Percentiles rank a stretch among this genome's conserved stretches.
phyloP scores from a whole-genome alignment of 768 basidiomycete genomes.

The Suillus spraguei region DNA sequence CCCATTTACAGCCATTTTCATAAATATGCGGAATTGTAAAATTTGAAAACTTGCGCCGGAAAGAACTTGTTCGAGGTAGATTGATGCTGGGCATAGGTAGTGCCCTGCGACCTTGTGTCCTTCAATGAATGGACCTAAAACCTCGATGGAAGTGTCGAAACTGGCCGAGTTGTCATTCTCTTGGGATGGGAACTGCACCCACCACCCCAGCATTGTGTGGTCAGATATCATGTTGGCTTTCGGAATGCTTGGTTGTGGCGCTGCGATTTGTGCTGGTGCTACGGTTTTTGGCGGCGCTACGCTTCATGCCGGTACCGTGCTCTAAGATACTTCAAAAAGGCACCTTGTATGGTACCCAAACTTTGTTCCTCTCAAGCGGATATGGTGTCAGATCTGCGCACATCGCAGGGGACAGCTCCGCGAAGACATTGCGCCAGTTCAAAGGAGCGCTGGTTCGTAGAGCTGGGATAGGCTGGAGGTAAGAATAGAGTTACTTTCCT shows the following conservation, averaged over 20 bases:
- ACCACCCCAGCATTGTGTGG: constrained; percentile 42
- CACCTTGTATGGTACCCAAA: constrained; percentile 57
- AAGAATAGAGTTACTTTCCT: constrained; percentile 45
- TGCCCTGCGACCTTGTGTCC: constrained; percentile 61
- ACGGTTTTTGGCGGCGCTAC: neutral
- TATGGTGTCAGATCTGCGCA: constrained; percentile 64
- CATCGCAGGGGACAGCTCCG: constrained; percentile 41
- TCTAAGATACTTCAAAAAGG: constrained; percentile 4
- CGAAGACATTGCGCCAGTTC: constrained; percentile 59
- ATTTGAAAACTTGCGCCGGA: constrained; percentile 44
- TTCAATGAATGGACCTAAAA: constrained; percentile 46
- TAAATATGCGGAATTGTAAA: no score
- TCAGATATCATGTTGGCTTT: constrained; percentile 15
- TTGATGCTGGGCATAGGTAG: constrained; percentile 66
- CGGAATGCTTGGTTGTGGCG: neutral
- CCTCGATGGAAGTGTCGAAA: constrained; percentile 55
- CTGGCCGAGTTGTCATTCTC: constrained; percentile 40
- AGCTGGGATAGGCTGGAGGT: constrained; percentile 48
- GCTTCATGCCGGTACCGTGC: neutral
- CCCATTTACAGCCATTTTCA: no score
- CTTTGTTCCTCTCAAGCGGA: constrained; percentile 57
- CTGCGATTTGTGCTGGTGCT: neutral
- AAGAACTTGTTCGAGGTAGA: constrained; percentile 60
- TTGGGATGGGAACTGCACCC: constrained; percentile 44
- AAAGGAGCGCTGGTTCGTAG: constrained; percentile 45